Conservation (phyloP, 1,284 basidiomycete species). For the Microbotryum lychnidis-dioicae region DNA sequence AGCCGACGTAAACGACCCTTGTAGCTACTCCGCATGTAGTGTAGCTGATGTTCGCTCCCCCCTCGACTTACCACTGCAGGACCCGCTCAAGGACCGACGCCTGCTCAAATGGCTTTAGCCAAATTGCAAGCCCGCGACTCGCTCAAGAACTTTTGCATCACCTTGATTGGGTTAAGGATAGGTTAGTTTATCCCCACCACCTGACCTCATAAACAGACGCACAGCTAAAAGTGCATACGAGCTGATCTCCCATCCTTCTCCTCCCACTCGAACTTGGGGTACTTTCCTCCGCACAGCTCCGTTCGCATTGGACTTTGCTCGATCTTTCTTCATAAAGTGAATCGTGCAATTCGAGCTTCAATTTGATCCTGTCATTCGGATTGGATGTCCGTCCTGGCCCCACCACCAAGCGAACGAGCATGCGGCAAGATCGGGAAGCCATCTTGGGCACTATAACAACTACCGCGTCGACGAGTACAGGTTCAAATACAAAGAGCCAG, state of each 20-base stretch:
- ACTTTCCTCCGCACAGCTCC: slow-evolving; percentile 11
- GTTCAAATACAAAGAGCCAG: too few species aligned
- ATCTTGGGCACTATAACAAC: too few species aligned
- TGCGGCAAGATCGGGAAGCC: too few species aligned
- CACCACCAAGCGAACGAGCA: too few species aligned
- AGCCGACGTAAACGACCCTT: background rate
- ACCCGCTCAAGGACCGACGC: slow-evolving; percentile 4
- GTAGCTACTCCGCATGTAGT: too few species aligned
- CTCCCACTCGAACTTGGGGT: background rate
- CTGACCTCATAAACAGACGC: too few species aligned
- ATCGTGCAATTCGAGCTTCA: too few species aligned
- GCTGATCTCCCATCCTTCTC: background rate
- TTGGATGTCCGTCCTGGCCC: too few species aligned
- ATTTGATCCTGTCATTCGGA: too few species aligned
- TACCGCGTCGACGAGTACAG: too few species aligned
- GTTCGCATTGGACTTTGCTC: slow-evolving; percentile 18
- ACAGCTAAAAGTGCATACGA: too few species aligned
- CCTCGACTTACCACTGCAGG: background rate
- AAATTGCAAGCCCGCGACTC: slow-evolving; percentile 14
- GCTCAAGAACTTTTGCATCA: slow-evolving; percentile 13
- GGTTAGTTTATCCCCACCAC: slow-evolving; percentile 7
- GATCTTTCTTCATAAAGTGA: slow-evolving; percentile 6
- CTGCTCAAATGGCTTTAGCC: slow-evolving; percentile 26
- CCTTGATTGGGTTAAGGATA: slow-evolving; percentile 13
- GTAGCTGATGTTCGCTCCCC: background rate